Evolutionary conservation across 371 early-diverging fungal genomes (phyloP), one percentile per base, ranked within the genome.

Genomic region (Coemansia sp.): DNA sequence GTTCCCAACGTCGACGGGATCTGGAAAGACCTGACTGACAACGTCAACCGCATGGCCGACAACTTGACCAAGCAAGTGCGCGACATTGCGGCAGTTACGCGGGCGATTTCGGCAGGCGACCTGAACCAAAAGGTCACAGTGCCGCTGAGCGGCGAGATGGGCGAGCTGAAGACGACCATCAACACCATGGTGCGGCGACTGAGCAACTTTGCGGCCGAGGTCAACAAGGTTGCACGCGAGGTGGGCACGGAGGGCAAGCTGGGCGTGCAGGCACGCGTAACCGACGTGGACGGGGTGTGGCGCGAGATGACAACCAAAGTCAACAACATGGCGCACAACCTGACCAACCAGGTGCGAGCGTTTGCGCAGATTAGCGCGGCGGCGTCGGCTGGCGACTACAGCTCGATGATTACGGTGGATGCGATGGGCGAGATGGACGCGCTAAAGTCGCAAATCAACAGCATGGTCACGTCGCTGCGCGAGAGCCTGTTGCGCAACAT

Each of bases 391-490:
- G 87, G 86, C 20, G 86, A 88, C 68, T 87, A 84, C 53, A 83
- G 84, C 8, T 79, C 80, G 14, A 75, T 85, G 64, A 88, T 89
- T 58, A 89, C 87, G 2, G 84, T 88, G 4, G 86, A 87, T 61
- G 88, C 88, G 0, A 83, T 84, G 33, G 88, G 88, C 59, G 88
- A 89, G 78, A 88, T 88, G 88, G 88, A 88, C 42, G 83, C 88
- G 33, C 81, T 90, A 56, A 89, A 90, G 69, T 86, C 87, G 36
- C 88, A 88, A 78, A 88, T 90, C 61, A 88, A 90, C 69, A 83
- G 88, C 58, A 89, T 90, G 88, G 77, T 89, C 5, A 78, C 75
- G 39, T 83, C 84, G 3, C 71, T 90, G 39, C 80, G 88, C 11
- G 87, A 87, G 50, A 87, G 86, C 60, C 85, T 90, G 36, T 83